Percentiles rank a stretch among this genome's conserved stretches.
Conservation (phyloP, 768 basidiomycete species). For the Macrolepiota dolichaula region DNA sequence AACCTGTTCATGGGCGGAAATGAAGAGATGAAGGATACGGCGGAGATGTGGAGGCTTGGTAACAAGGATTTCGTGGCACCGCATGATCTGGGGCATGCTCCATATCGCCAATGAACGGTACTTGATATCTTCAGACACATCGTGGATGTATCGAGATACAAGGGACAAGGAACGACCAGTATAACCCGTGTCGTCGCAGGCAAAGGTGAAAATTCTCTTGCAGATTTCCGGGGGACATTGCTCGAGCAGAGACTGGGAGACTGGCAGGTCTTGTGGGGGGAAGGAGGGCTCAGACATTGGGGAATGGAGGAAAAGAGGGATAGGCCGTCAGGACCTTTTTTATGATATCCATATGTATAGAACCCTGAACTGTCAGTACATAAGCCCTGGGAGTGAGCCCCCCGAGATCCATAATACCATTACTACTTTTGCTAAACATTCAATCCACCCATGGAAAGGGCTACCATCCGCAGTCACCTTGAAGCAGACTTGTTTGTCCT, state of each 20-base stretch:
- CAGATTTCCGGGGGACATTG: constrained; percentile 9
- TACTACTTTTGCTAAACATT: not conserved
- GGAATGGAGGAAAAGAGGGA: not conserved
- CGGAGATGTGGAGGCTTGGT: constrained; percentile 18
- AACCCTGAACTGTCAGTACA: constrained; percentile 1
- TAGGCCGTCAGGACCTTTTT: not conserved
- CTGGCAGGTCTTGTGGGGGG: not conserved
- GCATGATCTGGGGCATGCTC: constrained; percentile 21
- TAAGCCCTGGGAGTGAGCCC: not conserved
- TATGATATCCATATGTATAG: not conserved
- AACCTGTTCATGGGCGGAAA: constrained; percentile 20
- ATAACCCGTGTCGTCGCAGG: constrained; percentile 32
- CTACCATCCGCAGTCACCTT: not conserved
- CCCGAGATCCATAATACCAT: not conserved
- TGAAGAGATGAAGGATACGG: constrained; percentile 25
- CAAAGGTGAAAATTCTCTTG: constrained; percentile 21
- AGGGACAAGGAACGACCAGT: constrained; percentile 34
- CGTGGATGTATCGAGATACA: constrained; percentile 27
- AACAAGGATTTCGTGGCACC: constrained; percentile 21
- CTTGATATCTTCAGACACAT: constrained; percentile 21
- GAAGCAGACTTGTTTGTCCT: not conserved
- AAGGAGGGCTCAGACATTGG: not conserved
- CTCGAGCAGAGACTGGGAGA: not conserved
- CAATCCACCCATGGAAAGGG: not conserved
- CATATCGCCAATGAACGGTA: constrained; percentile 27